Conservation (phyloP, 495 filamentous ascomycete genomes). For the Neurospora discreta region DNA sequence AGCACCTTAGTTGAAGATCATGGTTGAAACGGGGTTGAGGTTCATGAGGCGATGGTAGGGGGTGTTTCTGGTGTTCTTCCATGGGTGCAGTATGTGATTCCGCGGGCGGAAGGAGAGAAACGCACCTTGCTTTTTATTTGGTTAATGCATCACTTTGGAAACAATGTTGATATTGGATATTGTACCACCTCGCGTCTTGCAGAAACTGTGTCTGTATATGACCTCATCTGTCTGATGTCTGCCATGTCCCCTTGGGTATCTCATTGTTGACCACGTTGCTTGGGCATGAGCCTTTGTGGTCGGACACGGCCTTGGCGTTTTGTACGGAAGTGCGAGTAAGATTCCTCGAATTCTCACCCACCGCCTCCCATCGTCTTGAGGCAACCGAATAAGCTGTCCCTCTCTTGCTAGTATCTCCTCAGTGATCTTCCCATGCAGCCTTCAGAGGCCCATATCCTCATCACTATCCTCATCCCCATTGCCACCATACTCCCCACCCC, state of each 20-base stretch:
- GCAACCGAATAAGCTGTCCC: not conserved
- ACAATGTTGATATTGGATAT: not conserved
- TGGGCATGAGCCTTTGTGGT: not conserved
- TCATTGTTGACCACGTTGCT: not conserved
- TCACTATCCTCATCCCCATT: constrained; percentile 37
- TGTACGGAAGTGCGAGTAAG: not conserved
- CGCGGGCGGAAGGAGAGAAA: not conserved
- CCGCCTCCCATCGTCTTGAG: no score
- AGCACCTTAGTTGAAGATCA: not conserved
- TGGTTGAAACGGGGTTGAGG: not conserved
- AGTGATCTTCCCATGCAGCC: not conserved
- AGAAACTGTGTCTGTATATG: not conserved
- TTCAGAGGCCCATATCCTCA: constrained; percentile 36
- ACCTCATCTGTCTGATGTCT: not conserved
- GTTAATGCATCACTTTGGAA: not conserved
- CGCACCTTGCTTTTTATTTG: not conserved
- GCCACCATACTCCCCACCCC: constrained; percentile 25
- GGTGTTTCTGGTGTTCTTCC: not conserved
- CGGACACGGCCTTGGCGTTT: not conserved
- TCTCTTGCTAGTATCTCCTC: not conserved
- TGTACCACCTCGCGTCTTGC: not conserved
- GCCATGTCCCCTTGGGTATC: not conserved
- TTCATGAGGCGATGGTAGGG: not conserved
- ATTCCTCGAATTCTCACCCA: not conserved
- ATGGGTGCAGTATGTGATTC: not conserved